Evolutionary conservation across 73 alveolate species (phyloP).

Genomic region (Tetrahymena elliotti): DNA sequence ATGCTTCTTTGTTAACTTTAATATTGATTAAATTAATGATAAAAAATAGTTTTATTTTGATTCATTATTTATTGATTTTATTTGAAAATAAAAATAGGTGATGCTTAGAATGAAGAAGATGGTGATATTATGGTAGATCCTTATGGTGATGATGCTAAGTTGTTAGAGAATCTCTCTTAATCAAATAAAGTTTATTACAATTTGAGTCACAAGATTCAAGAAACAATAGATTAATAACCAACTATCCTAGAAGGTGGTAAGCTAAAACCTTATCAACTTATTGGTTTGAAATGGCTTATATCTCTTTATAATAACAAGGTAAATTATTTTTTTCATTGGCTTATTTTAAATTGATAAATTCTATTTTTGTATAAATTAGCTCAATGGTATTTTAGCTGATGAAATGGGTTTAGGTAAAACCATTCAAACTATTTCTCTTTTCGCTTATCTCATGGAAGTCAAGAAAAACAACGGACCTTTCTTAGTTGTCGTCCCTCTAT

Average conservation of each 20-base stretch:
- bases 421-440: slow-evolving; percentile 86
- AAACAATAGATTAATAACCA: slow-evolving; percentile 82
- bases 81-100: no score
- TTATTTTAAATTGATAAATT: not conserved
- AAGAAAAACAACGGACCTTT: slow-evolving; percentile 95
- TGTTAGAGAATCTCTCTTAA: slow-evolving; percentile 42
- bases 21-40: no score
- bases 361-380: not conserved
- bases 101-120: slow-evolving; percentile 37
- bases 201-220: slow-evolving; percentile 89
- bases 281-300: slow-evolving; percentile 95
- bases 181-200: slow-evolving; percentile 78
- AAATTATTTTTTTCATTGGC: not conserved
- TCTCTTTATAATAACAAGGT: slow-evolving; percentile 85
- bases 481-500: slow-evolving; percentile 93
- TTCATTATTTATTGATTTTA: no score
- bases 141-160: not conserved
- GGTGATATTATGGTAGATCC: slow-evolving; percentile 43
- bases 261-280: slow-evolving; percentile 69
- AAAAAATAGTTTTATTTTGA: no score
- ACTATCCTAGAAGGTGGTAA: slow-evolving; percentile 80
- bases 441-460: slow-evolving; percentile 82
- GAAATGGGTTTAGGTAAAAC: slow-evolving; percentile 99
- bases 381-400: slow-evolving; percentile 96
- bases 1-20: no score